A percentile compares a stretch with the other conserved stretches of the same genome.
Evolutionary conservation across 495 filamentous ascomycete genomes (phyloP).

Genomic region (Parachaetomium inaequale): DNA sequence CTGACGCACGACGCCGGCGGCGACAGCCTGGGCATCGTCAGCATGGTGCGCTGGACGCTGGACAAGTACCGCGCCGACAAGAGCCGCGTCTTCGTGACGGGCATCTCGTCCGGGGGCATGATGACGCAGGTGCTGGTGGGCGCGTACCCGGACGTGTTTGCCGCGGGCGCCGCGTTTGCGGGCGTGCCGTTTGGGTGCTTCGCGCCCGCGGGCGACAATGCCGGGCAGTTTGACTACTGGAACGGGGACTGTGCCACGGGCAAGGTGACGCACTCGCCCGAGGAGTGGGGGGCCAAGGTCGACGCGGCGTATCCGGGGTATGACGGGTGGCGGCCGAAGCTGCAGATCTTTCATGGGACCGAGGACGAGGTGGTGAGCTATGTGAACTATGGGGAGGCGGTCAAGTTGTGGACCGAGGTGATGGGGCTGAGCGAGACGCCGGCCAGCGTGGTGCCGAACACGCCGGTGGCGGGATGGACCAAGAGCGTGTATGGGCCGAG

Average conservation of each 20-base stretch:
- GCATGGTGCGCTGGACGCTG: constrained; percentile 53
- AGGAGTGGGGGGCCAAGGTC: constrained; percentile 49
- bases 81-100: constrained; percentile 49
- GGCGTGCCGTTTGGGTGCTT: constrained; percentile 56
- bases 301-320: constrained; percentile 52
- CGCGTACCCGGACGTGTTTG: constrained; percentile 56
- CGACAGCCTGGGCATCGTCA: constrained; percentile 53
- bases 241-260: constrained; percentile 52
- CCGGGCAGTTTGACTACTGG: constrained; percentile 39
- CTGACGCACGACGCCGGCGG: constrained; percentile 52
- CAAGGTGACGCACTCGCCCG: constrained; percentile 37
- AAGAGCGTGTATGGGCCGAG: constrained; percentile 45
- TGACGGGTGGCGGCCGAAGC: constrained; percentile 46
- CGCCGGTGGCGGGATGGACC: constrained; percentile 42
- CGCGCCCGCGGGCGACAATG: constrained; percentile 34
- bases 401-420: constrained; percentile 58
- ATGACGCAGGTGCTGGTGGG: constrained; percentile 59
- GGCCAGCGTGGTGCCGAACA: constrained; percentile 31
- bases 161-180: constrained; percentile 51
- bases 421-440: constrained; percentile 38
- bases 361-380: constrained; percentile 47
- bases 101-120: constrained; percentile 56
- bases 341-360: constrained; percentile 56
- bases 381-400: constrained; percentile 48
- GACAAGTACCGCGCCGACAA: constrained; percentile 47